Conservation (phyloP, 2,329 filamentous ascomycete genomes). For the Diaporthe citri region DNA sequence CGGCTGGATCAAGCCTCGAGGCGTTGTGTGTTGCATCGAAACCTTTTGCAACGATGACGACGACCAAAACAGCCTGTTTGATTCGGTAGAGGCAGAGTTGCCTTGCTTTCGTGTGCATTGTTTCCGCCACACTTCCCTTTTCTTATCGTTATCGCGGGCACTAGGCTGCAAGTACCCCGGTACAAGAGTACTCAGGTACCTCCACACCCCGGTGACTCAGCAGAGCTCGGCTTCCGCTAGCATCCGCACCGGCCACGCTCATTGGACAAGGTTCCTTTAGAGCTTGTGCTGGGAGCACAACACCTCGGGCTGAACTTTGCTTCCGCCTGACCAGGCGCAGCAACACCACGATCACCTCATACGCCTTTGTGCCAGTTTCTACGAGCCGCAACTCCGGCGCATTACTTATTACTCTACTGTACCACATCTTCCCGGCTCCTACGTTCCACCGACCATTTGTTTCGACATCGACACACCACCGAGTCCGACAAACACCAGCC, state of each 20-base stretch:
- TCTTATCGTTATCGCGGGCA: conserved; percentile 9
- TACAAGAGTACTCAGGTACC: not conserved
- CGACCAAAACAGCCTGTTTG: not conserved
- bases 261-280: not conserved
- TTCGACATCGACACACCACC: not conserved
- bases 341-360: conserved; percentile 5
- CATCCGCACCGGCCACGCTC: not conserved
- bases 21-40: conserved; percentile 27
- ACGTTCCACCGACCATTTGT: not conserved
- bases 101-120: not conserved
- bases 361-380: conserved; percentile 5
- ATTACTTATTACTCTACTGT: conserved; percentile 5
- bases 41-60: conserved; percentile 3
- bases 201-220: conserved; percentile 3
- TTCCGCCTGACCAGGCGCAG: conserved; percentile 20
- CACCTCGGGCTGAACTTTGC: not conserved
- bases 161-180: conserved; percentile 11
- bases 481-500: conserved; percentile 3
- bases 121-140: not conserved
- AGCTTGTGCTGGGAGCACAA: not conserved
- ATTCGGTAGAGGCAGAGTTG: not conserved
- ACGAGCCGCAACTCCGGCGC: not conserved
- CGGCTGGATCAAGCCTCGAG: conserved; percentile 21
- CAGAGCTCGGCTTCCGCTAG: not conserved
- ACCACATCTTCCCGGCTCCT: not conserved